These are phyloP conservation scores for Umbelopsis sp. DNA, from an alignment of 192 early-diverging fungal genomes.

Conservation along the genomic window DNA sequence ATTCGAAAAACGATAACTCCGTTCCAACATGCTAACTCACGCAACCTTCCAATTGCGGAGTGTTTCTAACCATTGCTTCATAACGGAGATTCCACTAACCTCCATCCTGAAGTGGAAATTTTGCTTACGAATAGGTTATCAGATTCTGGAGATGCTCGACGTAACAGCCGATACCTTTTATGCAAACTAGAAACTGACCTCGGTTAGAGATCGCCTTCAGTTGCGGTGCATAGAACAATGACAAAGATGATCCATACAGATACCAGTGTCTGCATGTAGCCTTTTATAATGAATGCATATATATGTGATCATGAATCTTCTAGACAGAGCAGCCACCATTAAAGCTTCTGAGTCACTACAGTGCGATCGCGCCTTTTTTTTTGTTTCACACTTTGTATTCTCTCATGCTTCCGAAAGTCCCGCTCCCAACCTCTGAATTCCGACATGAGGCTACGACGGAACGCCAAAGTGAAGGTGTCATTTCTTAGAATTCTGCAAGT, in stretches of 20 bases:
- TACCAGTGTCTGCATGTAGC: too few relatives aligned
- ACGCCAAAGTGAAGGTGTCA: neutral
- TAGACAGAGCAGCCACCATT: too few relatives aligned
- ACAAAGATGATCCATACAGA: too few relatives aligned
- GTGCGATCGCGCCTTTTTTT: too few relatives aligned
- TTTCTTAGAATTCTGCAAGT: conserved; percentile 15
- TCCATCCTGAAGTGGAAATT: neutral
- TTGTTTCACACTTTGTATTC: neutral
- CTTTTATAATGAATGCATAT: too few relatives aligned
- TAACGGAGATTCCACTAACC: conserved; percentile 3
- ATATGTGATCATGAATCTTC: too few relatives aligned
- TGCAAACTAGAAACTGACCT: neutral
- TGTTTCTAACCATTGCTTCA: neutral
- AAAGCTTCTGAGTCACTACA: neutral
- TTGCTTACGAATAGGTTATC: conserved; percentile 6
- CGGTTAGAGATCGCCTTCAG: too few relatives aligned
- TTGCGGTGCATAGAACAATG: too few relatives aligned
- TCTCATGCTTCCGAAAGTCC: neutral
- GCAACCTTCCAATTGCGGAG: neutral
- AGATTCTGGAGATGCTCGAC: neutral
- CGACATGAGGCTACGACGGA: neutral
- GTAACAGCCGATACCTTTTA: neutral
- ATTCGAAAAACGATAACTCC: neutral
- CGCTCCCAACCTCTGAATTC: neutral
- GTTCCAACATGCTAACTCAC: conserved; percentile 1